phyloP scores from a whole-genome alignment of 2,329 filamentous ascomycete species.

The Emmonsia crescens region DNA sequence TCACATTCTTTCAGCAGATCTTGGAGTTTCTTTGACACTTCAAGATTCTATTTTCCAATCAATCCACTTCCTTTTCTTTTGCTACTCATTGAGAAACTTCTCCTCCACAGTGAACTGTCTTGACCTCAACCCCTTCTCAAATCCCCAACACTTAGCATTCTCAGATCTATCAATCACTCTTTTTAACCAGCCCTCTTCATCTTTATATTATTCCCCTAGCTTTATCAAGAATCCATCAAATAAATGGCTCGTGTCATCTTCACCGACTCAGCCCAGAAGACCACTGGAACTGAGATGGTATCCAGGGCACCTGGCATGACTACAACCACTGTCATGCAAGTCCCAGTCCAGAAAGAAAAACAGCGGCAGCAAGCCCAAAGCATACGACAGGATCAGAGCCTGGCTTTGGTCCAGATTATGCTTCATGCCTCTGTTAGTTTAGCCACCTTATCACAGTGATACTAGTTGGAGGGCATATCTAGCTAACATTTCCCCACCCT shows the following conservation, averaged over 20 bases:
- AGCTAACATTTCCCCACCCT: constrained; percentile 4
- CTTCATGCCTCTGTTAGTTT: constrained; percentile 36
- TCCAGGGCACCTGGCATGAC: neutral
- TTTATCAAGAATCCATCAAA: neutral
- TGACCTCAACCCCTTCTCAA: neutral
- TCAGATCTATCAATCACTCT: neutral
- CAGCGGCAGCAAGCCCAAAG: constrained; percentile 13
- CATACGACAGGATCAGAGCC: constrained; percentile 34
- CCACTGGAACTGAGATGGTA: neutral
- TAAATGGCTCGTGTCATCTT: constrained; percentile 2
- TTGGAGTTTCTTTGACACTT: neutral
- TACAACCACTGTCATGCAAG: neutral
- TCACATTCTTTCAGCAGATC: neutral
- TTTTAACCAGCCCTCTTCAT: neutral
- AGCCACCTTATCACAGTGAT: neutral
- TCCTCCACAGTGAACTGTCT: neutral
- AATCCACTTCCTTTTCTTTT: neutral
- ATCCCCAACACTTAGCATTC: neutral
- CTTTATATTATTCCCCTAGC: neutral
- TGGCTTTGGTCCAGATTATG: constrained; percentile 38
- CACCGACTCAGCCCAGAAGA: neutral
- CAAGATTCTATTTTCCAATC: neutral
- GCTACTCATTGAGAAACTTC: neutral
- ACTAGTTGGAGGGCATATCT: neutral
- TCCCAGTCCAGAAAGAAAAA: constrained; percentile 9